phyloP scores from a whole-genome alignment of 2,329 filamentous ascomycete species.

The Pyrenophora graminea region DNA sequence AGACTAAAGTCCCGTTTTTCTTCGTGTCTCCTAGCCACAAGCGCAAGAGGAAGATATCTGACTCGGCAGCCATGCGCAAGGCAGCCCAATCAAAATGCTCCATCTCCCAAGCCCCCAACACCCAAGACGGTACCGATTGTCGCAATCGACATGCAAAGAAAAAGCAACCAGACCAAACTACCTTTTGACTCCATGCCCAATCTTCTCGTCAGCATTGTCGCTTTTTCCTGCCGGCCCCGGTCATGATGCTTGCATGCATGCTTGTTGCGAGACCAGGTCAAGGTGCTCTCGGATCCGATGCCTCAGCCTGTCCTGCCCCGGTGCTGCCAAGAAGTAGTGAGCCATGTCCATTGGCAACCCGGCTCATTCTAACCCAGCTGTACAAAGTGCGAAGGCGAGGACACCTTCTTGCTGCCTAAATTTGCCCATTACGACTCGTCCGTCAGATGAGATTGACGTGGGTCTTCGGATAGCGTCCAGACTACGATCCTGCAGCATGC shows the following conservation, averaged over 20 bases:
- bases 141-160: constrained; percentile 13
- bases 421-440: neutral
- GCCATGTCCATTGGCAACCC: neutral
- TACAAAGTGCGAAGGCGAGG: neutral
- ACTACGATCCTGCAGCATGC: neutral
- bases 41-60: constrained; percentile 4
- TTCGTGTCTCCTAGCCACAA: neutral
- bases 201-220: constrained; percentile 19
- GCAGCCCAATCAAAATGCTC: constrained; percentile 14
- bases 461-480: constrained; percentile 3
- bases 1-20: constrained; percentile 1
- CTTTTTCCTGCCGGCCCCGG: constrained; percentile 21
- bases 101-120: neutral
- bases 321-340: neutral
- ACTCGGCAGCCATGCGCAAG: constrained; percentile 3
- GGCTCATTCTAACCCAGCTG: neutral
- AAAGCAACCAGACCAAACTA: constrained; percentile 3
- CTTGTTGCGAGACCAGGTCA: constrained; percentile 8
- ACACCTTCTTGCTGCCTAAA: neutral
- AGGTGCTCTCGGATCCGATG: neutral
- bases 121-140: constrained; percentile 1
- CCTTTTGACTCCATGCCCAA: constrained; percentile 5
- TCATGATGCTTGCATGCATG: constrained; percentile 17
- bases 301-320: neutral
- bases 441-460: neutral